Percentiles rank a stretch among this genome's conserved stretches.
These are phyloP conservation scores for Parascedosporium putredinis DNA, from an alignment of 2,329 filamentous ascomycete genomes.

Conservation along the genomic window DNA sequence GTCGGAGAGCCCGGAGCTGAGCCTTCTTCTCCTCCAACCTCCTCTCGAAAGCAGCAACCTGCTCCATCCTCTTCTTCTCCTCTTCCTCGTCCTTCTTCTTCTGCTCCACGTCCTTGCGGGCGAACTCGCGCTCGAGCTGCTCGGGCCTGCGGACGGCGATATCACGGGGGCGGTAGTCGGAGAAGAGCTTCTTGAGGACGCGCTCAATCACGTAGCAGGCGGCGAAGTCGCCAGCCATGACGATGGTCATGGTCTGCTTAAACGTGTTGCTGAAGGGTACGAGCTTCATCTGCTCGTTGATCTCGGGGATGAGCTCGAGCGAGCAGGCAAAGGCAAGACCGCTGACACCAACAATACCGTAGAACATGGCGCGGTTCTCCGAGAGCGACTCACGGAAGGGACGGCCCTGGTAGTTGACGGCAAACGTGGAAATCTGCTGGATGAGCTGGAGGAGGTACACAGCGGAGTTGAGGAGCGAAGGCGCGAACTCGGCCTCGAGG, in stretches of 20 bases:
- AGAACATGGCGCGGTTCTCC: slow-evolving; percentile 98
- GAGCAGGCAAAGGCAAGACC: slow-evolving; percentile 89
- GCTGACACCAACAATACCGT: slow-evolving; percentile 81
- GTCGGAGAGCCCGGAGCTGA: neutral
- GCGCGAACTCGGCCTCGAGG: slow-evolving; percentile 87
- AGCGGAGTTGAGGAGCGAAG: slow-evolving; percentile 89
- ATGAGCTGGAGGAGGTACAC: slow-evolving; percentile 96
- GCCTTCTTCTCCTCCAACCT: slow-evolving; percentile 34
- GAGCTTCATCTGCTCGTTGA: slow-evolving; percentile 86
- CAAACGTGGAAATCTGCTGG: slow-evolving; percentile 97
- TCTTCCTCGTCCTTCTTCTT: slow-evolving; percentile 12
- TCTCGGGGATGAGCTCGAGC: slow-evolving; percentile 87
- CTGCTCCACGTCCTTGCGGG: slow-evolving; percentile 51
- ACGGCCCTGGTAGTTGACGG: slow-evolving; percentile 97
- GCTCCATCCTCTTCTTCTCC: slow-evolving; percentile 40
- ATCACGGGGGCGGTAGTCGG: slow-evolving; percentile 86
- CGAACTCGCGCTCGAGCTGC: slow-evolving; percentile 67
- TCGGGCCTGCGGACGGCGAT: slow-evolving; percentile 81
- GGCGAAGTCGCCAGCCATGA: slow-evolving; percentile 81
- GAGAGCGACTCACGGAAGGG: slow-evolving; percentile 94
- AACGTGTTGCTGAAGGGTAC: slow-evolving; percentile 86
- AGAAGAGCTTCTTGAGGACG: slow-evolving; percentile 73
- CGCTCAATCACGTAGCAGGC: slow-evolving; percentile 85
- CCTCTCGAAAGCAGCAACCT: slow-evolving; percentile 50
- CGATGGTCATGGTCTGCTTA: slow-evolving; percentile 70